phyloP scores from a whole-genome alignment of 805 yeast genomes.

The Yarrowia keelungensis region DNA sequence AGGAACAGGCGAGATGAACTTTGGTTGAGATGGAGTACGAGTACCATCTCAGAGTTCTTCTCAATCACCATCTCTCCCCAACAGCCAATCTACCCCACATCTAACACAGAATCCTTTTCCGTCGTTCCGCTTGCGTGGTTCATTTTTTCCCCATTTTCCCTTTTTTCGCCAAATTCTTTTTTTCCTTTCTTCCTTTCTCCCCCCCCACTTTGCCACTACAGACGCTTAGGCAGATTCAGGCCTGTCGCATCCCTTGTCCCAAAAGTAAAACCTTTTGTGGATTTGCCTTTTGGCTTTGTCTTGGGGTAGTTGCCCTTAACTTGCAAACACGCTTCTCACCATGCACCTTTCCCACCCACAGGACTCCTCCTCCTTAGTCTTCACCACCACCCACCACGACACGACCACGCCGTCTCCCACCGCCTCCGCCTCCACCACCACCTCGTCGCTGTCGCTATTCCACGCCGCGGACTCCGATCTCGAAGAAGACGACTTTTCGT shows the following conservation, averaged over 20 bases:
- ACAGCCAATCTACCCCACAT: too few species aligned
- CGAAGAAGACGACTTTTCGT: constrained; percentile 16
- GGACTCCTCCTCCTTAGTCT: background rate
- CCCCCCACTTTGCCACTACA: constrained; percentile 32
- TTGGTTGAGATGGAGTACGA: background rate
- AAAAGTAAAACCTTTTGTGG: background rate
- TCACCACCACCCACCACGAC: background rate
- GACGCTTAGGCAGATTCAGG: constrained; percentile 23
- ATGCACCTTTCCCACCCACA: constrained; percentile 38
- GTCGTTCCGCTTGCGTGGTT: too few species aligned
- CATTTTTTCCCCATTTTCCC: too few species aligned
- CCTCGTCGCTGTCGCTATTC: constrained; percentile 37
- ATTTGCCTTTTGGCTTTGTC: constrained; percentile 16
- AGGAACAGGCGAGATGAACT: constrained; percentile 18
- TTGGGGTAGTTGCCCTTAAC: constrained; percentile 37
- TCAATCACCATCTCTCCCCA: too few species aligned
- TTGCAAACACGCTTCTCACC: constrained; percentile 37
- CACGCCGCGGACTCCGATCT: constrained; percentile 18
- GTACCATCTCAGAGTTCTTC: background rate
- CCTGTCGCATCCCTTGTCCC: constrained; percentile 37
- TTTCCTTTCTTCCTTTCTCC: background rate
- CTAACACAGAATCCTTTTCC: too few species aligned
- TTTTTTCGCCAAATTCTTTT: too few species aligned
- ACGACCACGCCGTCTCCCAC: constrained; percentile 26
- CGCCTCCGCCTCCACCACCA: background rate